A percentile compares a stretch with the other conserved stretches of the same genome.
These are phyloP conservation scores for Immersiella caudata DNA, from an alignment of 495 filamentous ascomycete genomes.

Conservation along the genomic window DNA sequence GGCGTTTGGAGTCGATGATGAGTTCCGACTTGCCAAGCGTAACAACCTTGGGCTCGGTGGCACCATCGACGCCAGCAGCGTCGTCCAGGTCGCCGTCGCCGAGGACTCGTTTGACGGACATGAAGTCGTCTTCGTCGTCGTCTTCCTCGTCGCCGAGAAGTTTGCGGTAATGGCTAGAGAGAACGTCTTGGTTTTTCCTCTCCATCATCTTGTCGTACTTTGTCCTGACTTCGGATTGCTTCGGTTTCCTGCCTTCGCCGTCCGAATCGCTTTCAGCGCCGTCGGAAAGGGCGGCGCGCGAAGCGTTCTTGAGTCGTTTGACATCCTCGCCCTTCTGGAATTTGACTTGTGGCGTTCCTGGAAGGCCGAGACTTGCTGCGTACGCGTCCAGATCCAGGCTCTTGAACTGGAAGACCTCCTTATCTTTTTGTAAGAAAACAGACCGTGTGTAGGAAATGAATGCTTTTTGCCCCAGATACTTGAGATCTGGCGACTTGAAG, in stretches of 20 bases:
- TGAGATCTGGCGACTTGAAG: slow-evolving; percentile 91
- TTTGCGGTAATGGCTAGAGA: slow-evolving; percentile 88
- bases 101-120: slow-evolving; percentile 84
- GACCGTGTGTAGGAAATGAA: slow-evolving; percentile 87
- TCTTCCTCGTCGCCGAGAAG: slow-evolving; percentile 70
- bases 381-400: slow-evolving; percentile 82
- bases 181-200: slow-evolving; percentile 88
- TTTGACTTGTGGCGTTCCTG: slow-evolving; percentile 87
- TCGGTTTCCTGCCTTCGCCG: slow-evolving; percentile 54
- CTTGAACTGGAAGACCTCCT: slow-evolving; percentile 83
- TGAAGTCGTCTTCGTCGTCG: slow-evolving; percentile 74
- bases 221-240: slow-evolving; percentile 71
- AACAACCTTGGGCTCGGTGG: slow-evolving; percentile 52
- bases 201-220: slow-evolving; percentile 98
- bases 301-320: slow-evolving; percentile 85
- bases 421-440: slow-evolving; percentile 86
- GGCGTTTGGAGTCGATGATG: slow-evolving; percentile 87
- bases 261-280: slow-evolving; percentile 49
- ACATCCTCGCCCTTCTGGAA: slow-evolving; percentile 86
- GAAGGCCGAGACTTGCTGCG: slow-evolving; percentile 81
- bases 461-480: slow-evolving; percentile 94
- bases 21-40: slow-evolving; percentile 62
- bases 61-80: slow-evolving; percentile 37
- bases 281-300: slow-evolving; percentile 60
- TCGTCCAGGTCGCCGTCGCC: slow-evolving; percentile 52